phyloP scores from a whole-genome alignment of 208 protist species.

The Leishmania amazonensis region DNA sequence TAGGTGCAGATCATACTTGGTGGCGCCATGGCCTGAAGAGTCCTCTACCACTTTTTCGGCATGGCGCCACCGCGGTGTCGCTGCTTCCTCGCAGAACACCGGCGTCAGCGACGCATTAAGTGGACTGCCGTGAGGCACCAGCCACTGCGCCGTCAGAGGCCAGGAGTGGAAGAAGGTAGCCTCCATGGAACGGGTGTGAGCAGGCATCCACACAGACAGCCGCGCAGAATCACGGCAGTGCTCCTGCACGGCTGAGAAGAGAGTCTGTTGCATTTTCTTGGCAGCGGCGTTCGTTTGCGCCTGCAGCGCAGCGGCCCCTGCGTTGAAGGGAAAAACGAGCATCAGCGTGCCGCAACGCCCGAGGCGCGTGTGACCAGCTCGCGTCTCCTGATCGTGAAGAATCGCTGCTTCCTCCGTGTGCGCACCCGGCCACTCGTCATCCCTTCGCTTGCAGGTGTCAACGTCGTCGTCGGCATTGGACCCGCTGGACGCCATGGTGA shows the following conservation, averaged over 20 bases:
- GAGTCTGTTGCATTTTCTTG: neutral
- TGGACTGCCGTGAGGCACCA: neutral
- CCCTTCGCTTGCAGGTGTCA: neutral
- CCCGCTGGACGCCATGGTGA: neutral
- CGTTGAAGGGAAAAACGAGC: slow-evolving; percentile 8
- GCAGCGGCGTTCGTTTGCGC: neutral
- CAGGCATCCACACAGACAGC: slow-evolving; percentile 4
- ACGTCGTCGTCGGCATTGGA: neutral
- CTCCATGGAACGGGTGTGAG: neutral
- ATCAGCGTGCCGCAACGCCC: neutral
- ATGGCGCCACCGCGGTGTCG: neutral
- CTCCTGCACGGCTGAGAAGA: neutral
- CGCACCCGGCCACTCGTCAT: neutral
- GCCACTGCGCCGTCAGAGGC: slow-evolving; percentile 16
- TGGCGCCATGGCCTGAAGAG: neutral
- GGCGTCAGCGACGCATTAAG: slow-evolving; percentile 8
- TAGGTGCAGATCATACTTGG: slow-evolving; percentile 4
- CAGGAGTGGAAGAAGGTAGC: slow-evolving; percentile 22
- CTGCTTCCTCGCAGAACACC: neutral
- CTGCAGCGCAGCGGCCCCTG: neutral
- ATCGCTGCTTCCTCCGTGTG: neutral
- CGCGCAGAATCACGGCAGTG: neutral
- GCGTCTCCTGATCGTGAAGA: neutral
- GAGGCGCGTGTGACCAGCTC: neutral
- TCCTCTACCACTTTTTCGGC: neutral